Base-by-base conservation (phyloP, 2,329 filamentous ascomycete species). In the Verticillium tricorpus region DNA sequence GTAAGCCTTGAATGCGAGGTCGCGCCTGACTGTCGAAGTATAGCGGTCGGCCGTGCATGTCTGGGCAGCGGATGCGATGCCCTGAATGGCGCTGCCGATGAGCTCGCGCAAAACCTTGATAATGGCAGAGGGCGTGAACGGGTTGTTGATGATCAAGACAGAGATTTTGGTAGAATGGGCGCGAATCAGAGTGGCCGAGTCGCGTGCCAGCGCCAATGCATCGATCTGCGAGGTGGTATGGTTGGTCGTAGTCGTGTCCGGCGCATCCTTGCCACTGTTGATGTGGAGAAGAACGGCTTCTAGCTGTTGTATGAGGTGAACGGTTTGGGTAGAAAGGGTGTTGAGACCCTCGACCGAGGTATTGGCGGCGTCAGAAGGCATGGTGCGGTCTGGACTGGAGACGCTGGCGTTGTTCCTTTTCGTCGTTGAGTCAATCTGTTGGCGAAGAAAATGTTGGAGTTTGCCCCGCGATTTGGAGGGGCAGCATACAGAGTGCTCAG, bases 101-200 rank as follows among this genome's bases (percentile, higher is more conserved):
- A 96, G 81, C 62, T 93, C 87, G 37, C 85, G 82, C 5, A 97
- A 78, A 15, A 96, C 86, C 28, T 83, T 87, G 11, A 76, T 78
- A 37, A 96, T 82, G 5, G 92, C 93, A 1, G 88, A 87, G 0
- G 91, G 88, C 0, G 93, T 95, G 67, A 96, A 96, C 0, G 94
- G 93, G 19, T 91, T 85, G 70, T 91, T 97, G 70, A 96, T 90
- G 1, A 95, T 85, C 14, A 98, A 84, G 1, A 97, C 87, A 0
- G 91, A 94, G 31, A 97, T 82, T 65, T 96, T 97, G 6, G 93
- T 97, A 1, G 89, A 85, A 71, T 97, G 92, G 0, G 93, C 91
- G 72, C 86, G 88, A 63, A 97, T 85, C 5, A 96, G 81, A 31
- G 82, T 85, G 0, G 91, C 85, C 0, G 90, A 84, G 69, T 93